Base-by-base conservation (phyloP, 768 basidiomycete genomes). In the Panellus pusillus region DNA sequence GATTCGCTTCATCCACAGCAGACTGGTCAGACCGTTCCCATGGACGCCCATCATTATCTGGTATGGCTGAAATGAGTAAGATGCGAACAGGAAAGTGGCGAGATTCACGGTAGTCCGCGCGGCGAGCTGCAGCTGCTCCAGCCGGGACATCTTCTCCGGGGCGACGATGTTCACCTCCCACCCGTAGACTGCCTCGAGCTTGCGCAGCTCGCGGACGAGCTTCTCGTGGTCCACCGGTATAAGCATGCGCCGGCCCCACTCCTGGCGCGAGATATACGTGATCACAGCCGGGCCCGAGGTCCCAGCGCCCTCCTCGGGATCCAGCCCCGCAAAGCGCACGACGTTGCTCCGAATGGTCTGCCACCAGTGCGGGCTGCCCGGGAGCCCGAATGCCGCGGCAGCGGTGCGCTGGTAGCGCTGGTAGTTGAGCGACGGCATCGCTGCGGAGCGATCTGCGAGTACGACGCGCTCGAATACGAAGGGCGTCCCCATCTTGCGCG, bases 1-100 rank as follows among this genome's bases (percentile, higher is more conserved):
- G 84, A 3, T 81, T 82, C 2, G 91, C 19, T 89, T 86, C 94
- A 96, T 97, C 93, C 93, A 97, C 5, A 97, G 66, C 0, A 95
- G 78, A 27, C 91, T 80, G 0, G 93, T 95, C 36, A 97, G 68
- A 29, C 91, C 94, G 65, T 97, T 96, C 9, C 94, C 93, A 63
- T 96, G 93, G 14, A 96, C 88, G 52, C 93, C 93, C 80, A 95
- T 87, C 86, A 96, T 81, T 63, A 96, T 91, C 93, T 96, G 55
- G 32, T 6, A 40, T 9, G 9, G 24, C 38, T n/a, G 49, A n/a
- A 62, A 32, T 9, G 47, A 42, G 45, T 31, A 44, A 9, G 60
- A 36, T 6, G 17, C 4, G 2, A 12, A 9, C 18, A n/a, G 43
- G 17, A 17, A 27, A 35, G 31, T 27, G 17, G 55, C 18, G 37